Evolutionary conservation across 2,329 filamentous ascomycete genomes (phyloP), one percentile per base, ranked within the genome.

Genomic region (Cladosporium sp.): DNA sequence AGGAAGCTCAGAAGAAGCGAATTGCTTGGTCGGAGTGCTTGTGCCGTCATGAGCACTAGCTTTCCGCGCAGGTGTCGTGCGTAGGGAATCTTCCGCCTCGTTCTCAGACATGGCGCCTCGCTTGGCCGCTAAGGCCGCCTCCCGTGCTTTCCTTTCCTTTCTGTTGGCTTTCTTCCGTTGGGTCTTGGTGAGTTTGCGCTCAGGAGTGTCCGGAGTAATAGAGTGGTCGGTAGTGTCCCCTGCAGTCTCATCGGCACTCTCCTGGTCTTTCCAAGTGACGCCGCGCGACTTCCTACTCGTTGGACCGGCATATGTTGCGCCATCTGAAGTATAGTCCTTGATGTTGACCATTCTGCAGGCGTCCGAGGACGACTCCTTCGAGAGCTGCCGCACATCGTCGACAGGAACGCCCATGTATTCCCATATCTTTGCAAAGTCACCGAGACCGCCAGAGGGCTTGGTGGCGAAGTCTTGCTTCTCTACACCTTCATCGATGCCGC

Each of bases 341-440:
- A 52, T 49, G 40, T 36, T 45, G 19, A 56, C n/a, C 9, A 52
- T 47, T 50, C 56, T 52, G 6, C 42, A 25, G 8, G 28, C 20
- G 25, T 39, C 40, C n/a, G n/a, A 40, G 62, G 65, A 8, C 17
- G 17, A 3, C 3, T 35, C 35, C 6, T 50, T 37, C 3, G 25
- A 34, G 4, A 19, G n/a, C 19, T 24, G 34, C 20, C 28, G 47
- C 28, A 45, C 35, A 20, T 57, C 36, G 37, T 42, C 25, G 56
- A 57, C 28, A 64, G 64, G 19, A 8, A 74, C 68, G 32, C 76
- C 77, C 19, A 80, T 64, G 36, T 71, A 72, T 53, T 75, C 68
- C 65, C 74, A 80, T n/a, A 80, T 64, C 63, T 74, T 77, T 44
- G 64, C 65, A 61, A 80, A 79, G 60, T 77, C 73, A n/a, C 78